Evolutionary conservation across 331 rosid species (phyloP), one percentile per base, ranked within the genome.

Genomic region (Telfairia occidentalis): DNA sequence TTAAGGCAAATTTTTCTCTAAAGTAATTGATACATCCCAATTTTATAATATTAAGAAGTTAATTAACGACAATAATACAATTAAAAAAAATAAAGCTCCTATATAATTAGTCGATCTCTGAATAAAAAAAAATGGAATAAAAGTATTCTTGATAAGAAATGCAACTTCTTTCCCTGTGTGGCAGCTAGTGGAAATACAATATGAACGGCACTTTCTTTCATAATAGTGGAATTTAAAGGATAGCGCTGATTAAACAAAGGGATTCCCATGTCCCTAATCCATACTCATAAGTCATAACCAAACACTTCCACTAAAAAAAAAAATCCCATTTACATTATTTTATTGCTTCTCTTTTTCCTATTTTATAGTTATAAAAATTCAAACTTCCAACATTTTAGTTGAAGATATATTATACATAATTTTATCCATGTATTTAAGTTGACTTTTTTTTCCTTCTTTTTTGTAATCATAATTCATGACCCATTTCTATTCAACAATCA

Each of bases 391-490:
- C n/a, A n/a, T n/a, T n/a, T n/a, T n/a, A n/a, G n/a, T n/a, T n/a
- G n/a, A n/a, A n/a, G n/a, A n/a, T n/a, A n/a, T n/a, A n/a, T n/a
- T n/a, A n/a, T n/a, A n/a, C n/a, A n/a, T n/a, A n/a, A n/a, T n/a
- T n/a, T n/a, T n/a, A n/a, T n/a, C n/a, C n/a, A n/a, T n/a, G n/a
- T n/a, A n/a, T n/a, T n/a, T n/a, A n/a, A n/a, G n/a, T n/a, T n/a
- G n/a, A n/a, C n/a, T n/a, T n/a, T n/a, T n/a, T 66, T 37, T 40
- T 23, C 16, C 73, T 40, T 23, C 16, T 52, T 40, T n/a, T 66
- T 40, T 23, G 6, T 40, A 66, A 66, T 66, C 52, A 66, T 66
- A 23, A 66, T 38, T 66, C 52, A 66, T 66, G 12, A 66, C 73
- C 53, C 34, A 66, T 66, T 40, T 23, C 34, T 35, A 66, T 24